phyloP scores from a whole-genome alignment of 106 monocot genomes.

The Phalaenopsis equestris region DNA sequence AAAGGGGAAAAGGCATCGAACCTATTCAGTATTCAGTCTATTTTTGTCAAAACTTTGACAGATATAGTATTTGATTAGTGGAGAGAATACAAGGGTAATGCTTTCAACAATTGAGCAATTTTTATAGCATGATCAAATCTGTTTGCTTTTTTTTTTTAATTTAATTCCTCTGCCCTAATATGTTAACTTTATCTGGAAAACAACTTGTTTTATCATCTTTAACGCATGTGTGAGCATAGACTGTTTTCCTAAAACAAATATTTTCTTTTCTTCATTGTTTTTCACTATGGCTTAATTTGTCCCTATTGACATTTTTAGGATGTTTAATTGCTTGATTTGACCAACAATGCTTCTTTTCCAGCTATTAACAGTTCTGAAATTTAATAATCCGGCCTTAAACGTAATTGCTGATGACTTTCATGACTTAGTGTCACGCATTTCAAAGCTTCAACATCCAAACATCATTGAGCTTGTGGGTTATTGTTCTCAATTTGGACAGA shows the following conservation, averaged over 20 bases:
- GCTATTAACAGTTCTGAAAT: conserved; percentile 67
- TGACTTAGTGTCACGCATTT: conserved; percentile 45
- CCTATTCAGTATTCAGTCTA: too few species aligned
- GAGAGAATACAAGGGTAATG: too few species aligned
- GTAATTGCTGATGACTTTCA: conserved; percentile 45
- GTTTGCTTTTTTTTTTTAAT: too few species aligned
- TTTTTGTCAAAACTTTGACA: too few species aligned
- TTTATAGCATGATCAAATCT: too few species aligned
- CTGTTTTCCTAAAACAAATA: not conserved
- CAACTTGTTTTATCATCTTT: too few species aligned
- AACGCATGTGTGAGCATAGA: not conserved
- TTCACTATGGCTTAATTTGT: too few species aligned
- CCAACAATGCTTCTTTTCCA: conserved; percentile 27
- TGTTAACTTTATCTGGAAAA: too few species aligned
- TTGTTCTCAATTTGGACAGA: conserved; percentile 70
- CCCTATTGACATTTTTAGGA: not conserved
- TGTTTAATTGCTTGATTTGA: conserved; percentile 3
- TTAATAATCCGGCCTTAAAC: conserved; percentile 31
- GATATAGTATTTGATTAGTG: too few species aligned
- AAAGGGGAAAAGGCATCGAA: too few species aligned
- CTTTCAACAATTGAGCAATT: too few species aligned
- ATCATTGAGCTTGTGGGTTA: conserved; percentile 84
- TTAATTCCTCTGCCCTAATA: too few species aligned
- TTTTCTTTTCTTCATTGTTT: not conserved
- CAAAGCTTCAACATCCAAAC: conserved; percentile 60